Base-by-base conservation (phyloP, 2,329 filamentous ascomycete genomes). In the Bipolaris oryzae region DNA sequence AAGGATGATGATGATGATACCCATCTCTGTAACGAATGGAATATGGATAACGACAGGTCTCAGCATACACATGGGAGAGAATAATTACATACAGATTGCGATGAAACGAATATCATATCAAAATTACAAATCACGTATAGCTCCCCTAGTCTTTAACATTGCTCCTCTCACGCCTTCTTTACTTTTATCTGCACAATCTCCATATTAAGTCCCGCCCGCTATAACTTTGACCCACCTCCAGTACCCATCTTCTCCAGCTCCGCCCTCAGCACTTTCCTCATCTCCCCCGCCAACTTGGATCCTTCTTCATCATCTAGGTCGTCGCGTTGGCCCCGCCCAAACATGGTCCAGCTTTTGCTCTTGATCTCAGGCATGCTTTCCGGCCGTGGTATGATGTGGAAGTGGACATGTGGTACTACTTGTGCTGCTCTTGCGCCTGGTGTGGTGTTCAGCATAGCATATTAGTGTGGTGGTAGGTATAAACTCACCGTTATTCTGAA, bases 371-470 rank as follows among this genome's bases (percentile, higher is more conserved):
- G 74, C 66, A 74, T 73, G 13, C 81, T 80, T 20, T 70, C 76
- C 35, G 93, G 92, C 35, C 94, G 81, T 0, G 94, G 94, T 33
- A 99, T 96, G 50, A 98, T 84, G 69, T 99, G 95, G 74, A 96
- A 98, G 76, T 99, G 94, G 46, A 96, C 89, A 76, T 98, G 94
- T 20, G 90, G 89, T 1, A 98, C 92, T 15, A 96, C 92, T 78
- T 98, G 94, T 2, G 92, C 92, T 2, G 94, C 94, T 31, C 92
- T 86, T 3, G 88, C 88, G 15, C 94, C 86, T 86, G 5, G 35
- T n/a, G 33, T 23, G 16, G 9, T 7, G 23, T 2, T 21, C 13
- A 3, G 1, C 33, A 18, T 45, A 16, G 39, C 18, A 31, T n/a
- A 31, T 41, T 39, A 34, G 15, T 37, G 18, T 18, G 51, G 21